These are phyloP conservation scores for Gillenia trifoliata DNA, from an alignment of 306 rosid species.

Conservation along the genomic window DNA sequence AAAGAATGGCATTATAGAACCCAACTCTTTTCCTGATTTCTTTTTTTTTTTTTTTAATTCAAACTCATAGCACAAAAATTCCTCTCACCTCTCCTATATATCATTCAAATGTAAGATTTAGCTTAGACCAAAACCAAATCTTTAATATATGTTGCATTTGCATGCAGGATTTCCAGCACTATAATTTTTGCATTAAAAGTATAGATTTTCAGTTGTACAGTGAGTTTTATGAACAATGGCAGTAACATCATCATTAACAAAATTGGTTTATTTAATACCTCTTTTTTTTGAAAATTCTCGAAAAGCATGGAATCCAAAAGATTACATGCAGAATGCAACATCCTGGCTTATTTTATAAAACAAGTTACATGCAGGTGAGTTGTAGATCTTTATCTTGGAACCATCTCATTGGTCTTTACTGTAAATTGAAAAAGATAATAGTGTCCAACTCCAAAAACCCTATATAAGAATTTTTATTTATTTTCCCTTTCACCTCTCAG, in stretches of 20 bases:
- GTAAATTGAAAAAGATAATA: background rate
- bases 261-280: background rate
- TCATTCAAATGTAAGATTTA: too few relatives aligned
- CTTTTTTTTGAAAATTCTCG: background rate
- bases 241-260: background rate
- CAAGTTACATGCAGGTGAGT: constrained; percentile 2
- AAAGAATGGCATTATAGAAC: too few relatives aligned
- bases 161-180: too few relatives aligned
- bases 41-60: too few relatives aligned
- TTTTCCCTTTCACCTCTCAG: background rate
- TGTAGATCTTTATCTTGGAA: background rate
- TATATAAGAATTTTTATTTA: background rate
- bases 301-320: background rate
- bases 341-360: background rate
- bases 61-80: too few relatives aligned
- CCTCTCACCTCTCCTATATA: too few relatives aligned
- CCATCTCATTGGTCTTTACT: background rate
- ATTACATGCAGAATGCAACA: background rate
- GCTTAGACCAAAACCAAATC: too few relatives aligned
- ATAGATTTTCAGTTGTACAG: too few relatives aligned
- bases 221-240: background rate
- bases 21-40: too few relatives aligned
- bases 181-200: too few relatives aligned
- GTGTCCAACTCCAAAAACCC: background rate
- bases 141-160: too few relatives aligned